phyloP scores from a whole-genome alignment of 73 alveolate genomes.

The Blepharisma stoltei region DNA sequence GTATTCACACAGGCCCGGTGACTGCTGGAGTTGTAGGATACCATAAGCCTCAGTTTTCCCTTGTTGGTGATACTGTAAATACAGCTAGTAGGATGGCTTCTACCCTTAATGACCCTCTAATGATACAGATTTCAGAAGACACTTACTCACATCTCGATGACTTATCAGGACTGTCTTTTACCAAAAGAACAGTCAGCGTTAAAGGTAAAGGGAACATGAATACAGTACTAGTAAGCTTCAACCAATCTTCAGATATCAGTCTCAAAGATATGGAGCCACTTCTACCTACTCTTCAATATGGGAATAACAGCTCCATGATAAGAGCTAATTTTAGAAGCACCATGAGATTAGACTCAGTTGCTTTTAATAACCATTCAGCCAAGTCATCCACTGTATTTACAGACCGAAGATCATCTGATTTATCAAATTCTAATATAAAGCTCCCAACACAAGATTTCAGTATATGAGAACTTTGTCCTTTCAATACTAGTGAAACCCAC shows the following conservation, averaged over 20 bases:
- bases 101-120: conserved; percentile 67
- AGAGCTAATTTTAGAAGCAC: too few species aligned
- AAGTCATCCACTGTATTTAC: neutral
- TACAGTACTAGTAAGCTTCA: neutral
- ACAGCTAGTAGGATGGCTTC: conserved; percentile 95
- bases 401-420: neutral
- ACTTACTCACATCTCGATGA: conserved; percentile 11
- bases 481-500: too few species aligned
- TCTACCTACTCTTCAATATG: too few species aligned
- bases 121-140: neutral
- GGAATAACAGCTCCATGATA: too few species aligned
- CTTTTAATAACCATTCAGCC: neutral
- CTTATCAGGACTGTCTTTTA: neutral
- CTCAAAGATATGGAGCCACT: too few species aligned
- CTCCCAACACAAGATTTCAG: too few species aligned
- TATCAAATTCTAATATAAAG: too few species aligned
- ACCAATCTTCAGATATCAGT: too few species aligned
- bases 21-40: conserved; percentile 97
- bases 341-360: too few species aligned
- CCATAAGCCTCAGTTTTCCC: conserved; percentile 96
- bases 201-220: conserved; percentile 31
- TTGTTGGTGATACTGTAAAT: conserved; percentile 98
- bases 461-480: too few species aligned
- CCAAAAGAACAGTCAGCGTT: neutral
- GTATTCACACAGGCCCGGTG: conserved; percentile 93